These are phyloP conservation scores for Globisporangium paroecandrum DNA, from an alignment of 352 stramenopile species.

Conservation along the genomic window DNA sequence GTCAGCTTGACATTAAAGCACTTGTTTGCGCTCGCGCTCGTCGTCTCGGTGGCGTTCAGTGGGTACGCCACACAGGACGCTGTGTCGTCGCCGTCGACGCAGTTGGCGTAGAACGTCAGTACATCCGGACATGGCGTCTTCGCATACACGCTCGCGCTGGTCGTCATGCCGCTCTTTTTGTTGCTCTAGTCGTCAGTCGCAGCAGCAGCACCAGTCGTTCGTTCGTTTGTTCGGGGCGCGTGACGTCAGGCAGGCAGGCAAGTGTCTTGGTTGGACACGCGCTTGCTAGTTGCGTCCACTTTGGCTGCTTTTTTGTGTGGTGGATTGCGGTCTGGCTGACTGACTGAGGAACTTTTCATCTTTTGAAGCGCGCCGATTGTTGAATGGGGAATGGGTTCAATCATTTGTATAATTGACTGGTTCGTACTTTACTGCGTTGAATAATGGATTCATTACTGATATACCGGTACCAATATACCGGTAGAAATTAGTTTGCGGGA, in stretches of 20 bases:
- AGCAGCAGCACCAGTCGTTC: not conserved
- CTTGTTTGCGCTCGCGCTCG: not conserved
- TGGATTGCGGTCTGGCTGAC: not conserved
- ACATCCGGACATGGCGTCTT: not conserved
- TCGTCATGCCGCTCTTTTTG: not conserved
- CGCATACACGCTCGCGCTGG: not conserved
- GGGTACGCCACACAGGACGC: conserved; percentile 13
- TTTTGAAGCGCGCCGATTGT: not conserved
- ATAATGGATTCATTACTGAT: too few species aligned
- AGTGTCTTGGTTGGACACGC: not conserved
- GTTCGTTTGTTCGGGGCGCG: not conserved
- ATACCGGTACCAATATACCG: too few species aligned
- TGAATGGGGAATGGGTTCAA: not conserved
- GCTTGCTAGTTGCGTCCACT: too few species aligned
- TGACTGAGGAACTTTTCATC: not conserved
- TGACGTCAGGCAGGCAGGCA: not conserved
- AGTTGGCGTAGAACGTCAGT: conserved; percentile 12
- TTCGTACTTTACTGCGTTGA: too few species aligned
- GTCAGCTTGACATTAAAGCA: conserved; percentile 4
- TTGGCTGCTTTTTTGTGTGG: too few species aligned
- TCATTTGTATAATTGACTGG: too few species aligned
- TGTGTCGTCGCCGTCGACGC: not conserved
- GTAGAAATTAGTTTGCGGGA: too few species aligned
- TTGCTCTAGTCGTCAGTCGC: not conserved
- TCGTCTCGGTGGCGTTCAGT: not conserved